phyloP scores from a whole-genome alignment of 768 basidiomycete genomes.

The Tulasnella sp. region DNA sequence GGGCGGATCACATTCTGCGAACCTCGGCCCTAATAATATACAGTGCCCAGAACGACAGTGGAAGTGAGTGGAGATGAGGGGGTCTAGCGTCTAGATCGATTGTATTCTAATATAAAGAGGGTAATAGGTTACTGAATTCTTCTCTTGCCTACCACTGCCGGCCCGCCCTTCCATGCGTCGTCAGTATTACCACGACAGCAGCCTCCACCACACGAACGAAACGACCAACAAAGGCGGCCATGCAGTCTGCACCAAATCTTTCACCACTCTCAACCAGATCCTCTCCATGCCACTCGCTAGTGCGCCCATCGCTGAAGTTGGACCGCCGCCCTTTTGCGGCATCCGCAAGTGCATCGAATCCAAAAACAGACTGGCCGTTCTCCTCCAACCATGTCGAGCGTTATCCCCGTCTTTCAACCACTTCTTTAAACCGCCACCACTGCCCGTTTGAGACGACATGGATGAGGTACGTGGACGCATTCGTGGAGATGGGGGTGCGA shows the following conservation, averaged over 20 bases:
- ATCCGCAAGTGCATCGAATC: constrained; percentile 6
- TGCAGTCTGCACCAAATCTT: constrained; percentile 28
- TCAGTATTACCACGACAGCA: constrained; percentile 28
- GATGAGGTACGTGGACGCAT: not conserved
- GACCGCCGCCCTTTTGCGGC: not conserved
- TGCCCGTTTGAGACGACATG: not conserved
- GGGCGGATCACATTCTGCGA: too few species aligned
- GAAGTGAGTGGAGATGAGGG: too few species aligned
- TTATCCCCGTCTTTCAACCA: constrained; percentile 14
- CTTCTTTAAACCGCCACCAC: constrained; percentile 14
- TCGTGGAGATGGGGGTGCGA: not conserved
- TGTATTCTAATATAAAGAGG: too few species aligned
- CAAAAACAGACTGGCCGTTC: constrained; percentile 11
- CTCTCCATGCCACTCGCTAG: constrained; percentile 9
- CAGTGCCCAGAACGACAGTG: too few species aligned
- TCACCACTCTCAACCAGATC: constrained; percentile 29
- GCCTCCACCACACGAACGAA: constrained; percentile 30
- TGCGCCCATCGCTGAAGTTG: not conserved
- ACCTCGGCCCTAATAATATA: too few species aligned
- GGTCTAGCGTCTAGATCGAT: too few species aligned
- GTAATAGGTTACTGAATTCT: too few species aligned
- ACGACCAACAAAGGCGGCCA: constrained; percentile 34
- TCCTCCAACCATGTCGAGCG: constrained; percentile 26
- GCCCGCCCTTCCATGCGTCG: not conserved
- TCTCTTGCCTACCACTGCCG: not conserved